Percentiles rank a stretch among this genome's conserved stretches.
Conservation (phyloP, 768 basidiomycete species). For the Psilocybe subaeruginosa region DNA sequence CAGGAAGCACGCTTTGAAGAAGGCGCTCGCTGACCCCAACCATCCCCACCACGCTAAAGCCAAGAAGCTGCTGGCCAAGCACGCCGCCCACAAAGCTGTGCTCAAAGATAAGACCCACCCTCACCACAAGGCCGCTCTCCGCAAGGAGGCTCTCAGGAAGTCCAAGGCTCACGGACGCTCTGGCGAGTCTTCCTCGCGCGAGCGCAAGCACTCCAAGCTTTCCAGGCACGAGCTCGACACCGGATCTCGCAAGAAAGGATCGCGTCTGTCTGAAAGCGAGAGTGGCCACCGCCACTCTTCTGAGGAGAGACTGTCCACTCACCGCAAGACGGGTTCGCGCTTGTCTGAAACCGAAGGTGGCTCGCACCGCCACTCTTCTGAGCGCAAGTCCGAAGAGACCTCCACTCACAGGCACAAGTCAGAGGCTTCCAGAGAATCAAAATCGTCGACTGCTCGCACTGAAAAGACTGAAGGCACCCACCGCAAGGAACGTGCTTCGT, state of each 20-base stretch:
- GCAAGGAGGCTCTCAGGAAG: slow-evolving; percentile 6
- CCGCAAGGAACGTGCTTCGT: neutral
- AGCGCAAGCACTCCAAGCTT: neutral
- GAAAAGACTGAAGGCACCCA: neutral
- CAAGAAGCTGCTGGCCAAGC: neutral
- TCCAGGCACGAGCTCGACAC: neutral
- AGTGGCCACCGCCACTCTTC: neutral
- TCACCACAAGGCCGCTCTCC: neutral
- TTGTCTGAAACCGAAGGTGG: neutral
- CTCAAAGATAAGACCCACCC: slow-evolving; percentile 5
- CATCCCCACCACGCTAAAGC: slow-evolving; percentile 14
- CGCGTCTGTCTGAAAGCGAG: too few relatives aligned
- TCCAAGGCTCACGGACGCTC: neutral
- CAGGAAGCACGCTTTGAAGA: slow-evolving; percentile 8
- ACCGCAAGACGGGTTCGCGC: neutral
- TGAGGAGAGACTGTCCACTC: neutral
- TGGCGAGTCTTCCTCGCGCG: neutral
- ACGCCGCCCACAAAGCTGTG: slow-evolving; percentile 7
- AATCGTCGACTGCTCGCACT: neutral
- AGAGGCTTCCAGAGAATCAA: neutral
- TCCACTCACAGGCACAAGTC: neutral
- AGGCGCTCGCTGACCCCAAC: slow-evolving; percentile 17
- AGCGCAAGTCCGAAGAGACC: neutral
- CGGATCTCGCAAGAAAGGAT: neutral
- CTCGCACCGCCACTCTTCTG: neutral